A percentile compares a stretch with the other conserved stretches of the same genome.
Conservation (phyloP, 2,329 filamentous ascomycete genomes). For the Trematosphaeria pertusa region DNA sequence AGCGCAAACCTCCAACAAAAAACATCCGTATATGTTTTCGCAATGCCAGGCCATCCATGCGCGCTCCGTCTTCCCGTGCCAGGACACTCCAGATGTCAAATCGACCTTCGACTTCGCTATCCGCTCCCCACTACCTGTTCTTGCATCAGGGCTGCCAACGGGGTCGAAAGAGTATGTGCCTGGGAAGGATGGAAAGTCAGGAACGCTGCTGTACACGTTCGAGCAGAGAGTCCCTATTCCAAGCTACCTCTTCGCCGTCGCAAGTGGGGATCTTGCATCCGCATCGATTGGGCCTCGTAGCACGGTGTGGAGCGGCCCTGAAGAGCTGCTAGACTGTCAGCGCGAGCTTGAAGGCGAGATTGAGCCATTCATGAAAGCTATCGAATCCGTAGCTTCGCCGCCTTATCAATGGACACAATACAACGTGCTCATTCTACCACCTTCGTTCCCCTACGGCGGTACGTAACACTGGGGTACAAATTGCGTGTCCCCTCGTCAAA, state of each 20-base stretch:
- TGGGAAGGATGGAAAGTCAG: constrained; percentile 60
- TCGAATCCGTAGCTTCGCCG: constrained; percentile 80
- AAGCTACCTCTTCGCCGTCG: constrained; percentile 92
- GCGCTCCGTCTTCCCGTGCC: constrained; percentile 91
- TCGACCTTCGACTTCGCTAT: constrained; percentile 92
- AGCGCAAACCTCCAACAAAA: constrained; percentile 92
- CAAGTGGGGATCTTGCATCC: constrained; percentile 80
- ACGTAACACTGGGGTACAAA: too few species aligned
- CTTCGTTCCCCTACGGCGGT: constrained; percentile 67
- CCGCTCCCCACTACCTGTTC: constrained; percentile 84
- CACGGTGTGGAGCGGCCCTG: constrained; percentile 84
- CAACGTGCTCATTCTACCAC: constrained; percentile 88
- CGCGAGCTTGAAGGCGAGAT: constrained; percentile 93
- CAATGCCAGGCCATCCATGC: constrained; percentile 98
- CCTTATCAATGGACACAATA: constrained; percentile 90
- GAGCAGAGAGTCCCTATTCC: constrained; percentile 92
- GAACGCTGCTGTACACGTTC: constrained; percentile 76
- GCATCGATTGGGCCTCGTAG: constrained; percentile 88
- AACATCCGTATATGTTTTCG: constrained; percentile 96
- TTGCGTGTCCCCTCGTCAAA: too few species aligned
- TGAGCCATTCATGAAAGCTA: constrained; percentile 87
- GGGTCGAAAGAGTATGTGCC: constrained; percentile 59
- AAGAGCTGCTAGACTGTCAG: constrained; percentile 81
- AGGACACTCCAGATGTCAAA: constrained; percentile 97
- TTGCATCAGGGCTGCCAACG: constrained; percentile 80